Evolutionary conservation across 2,329 filamentous ascomycete species (phyloP), one percentile per base, ranked within the genome.

Genomic region (Arthrobotrys conoides): DNA sequence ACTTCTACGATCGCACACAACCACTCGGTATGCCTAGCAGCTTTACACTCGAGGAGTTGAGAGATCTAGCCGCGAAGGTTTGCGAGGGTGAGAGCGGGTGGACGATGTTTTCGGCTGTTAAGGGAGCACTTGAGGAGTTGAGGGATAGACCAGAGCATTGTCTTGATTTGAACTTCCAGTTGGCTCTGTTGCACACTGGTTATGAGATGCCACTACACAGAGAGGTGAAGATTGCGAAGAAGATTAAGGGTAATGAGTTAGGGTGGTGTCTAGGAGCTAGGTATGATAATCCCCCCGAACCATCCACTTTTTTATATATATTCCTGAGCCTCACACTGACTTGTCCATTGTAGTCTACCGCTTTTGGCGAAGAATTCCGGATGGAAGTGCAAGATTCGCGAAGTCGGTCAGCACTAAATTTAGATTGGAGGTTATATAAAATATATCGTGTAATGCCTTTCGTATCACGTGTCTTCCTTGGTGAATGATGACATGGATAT

Each of bases 181-280:
- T 97, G 82, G 93, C 93, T 27, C 87, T 99, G 72, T 87, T 98
- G 69, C 94, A 98, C 85, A 97, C 93, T 5, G 96, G 96, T 2
- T 99, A 99, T 83, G 96, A 98, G 82, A 97, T 99, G 93, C 95
- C 95, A 3, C 91, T 98, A 82, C 93, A 97, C 81, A 89, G 96
- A 46, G 96, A 99, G 85, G 94, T 99, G 81, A 95, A 93, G 88
- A 97, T 97, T 83, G 96, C 95, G 77, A 99, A 99, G 92, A 97
- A 97, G 88, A 97, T 99, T 83, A 95, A 96, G 87, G 91, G 91
- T 71, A 97, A 97, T 84, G 96, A 99, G 87, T 86, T 99, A 82
- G 96, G 96, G 46, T 99, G 96, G 96, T 98, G 95, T 86, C 88
- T 99, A 83, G 96, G 96, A 85, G 96, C 96, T 81, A 97, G 93